Base-by-base conservation (phyloP, 2,329 filamentous ascomycete species). In the Alternaria triticina region DNA sequence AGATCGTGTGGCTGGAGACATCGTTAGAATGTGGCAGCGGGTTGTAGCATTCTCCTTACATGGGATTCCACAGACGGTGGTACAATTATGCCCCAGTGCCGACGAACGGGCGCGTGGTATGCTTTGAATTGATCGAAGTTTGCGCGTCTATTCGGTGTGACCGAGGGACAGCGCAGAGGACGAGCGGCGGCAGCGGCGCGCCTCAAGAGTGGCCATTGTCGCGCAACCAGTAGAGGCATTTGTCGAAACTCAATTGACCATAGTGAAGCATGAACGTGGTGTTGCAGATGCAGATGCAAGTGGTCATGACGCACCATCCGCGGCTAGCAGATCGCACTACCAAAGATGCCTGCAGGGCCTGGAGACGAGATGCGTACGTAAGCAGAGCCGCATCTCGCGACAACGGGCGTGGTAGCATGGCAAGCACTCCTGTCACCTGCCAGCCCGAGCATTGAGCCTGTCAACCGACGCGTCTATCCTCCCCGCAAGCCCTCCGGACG, bases 191-290 rank as follows among this genome's bases (percentile, higher is more conserved):
- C 59, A 45, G 59, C 64, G 52, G 67, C 54, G 50, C 59, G 64
- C 54, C 70, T 60, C 68, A 70, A 54, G 66, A 70, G 65, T 59
- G 67, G 70, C 61, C 74, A 77, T 74, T 66, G 70, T 59, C 69
- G 74, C 46, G 70, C 61, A 62, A 69, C 69, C 73, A 72, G 61
- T 58, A 67, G 72, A 73, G 68, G 70, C 76, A 79, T 78, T 65
- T 64, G 72, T 67, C 62, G 67, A 54, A 50, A 63, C 36, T 73
- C 73, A 76, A 69, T 74, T 64, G 70, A 67, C 54, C 69, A 70
- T 74, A 68, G 60, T 56, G 43, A 44, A 27, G 33, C 17, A 28
- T 23, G 25, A 43, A 50, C 15, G 46, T 65, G 36, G 65, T 59
- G 59, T 57, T 54, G 55, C 12, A 15, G 33, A 33, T 23, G 59